phyloP scores from a whole-genome alignment of 2,329 filamentous ascomycete genomes.

The Trichoderma asperellum region DNA sequence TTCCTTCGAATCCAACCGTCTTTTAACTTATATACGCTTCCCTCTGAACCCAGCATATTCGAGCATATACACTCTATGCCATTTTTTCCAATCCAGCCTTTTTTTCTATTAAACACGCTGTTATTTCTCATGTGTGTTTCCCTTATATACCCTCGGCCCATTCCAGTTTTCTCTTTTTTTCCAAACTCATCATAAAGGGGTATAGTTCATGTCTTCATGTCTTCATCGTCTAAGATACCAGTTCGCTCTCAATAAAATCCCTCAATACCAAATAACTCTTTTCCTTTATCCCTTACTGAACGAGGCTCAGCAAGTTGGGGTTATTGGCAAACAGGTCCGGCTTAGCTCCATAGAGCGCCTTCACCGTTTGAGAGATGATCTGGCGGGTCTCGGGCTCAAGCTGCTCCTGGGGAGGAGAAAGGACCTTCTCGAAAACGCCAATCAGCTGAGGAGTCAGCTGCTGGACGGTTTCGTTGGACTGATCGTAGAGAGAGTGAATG shows the following conservation, averaged over 20 bases:
- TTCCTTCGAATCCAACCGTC: background rate
- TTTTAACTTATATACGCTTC: background rate
- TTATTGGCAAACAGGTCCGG: slow-evolving; percentile 41
- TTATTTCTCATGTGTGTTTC: background rate
- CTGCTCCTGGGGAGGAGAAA: slow-evolving; percentile 73
- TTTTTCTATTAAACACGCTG: slow-evolving; percentile 28
- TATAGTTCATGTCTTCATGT: slow-evolving; percentile 30
- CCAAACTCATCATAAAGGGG: slow-evolving; percentile 27
- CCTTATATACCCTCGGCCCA: slow-evolving; percentile 23
- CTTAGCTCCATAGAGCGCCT: slow-evolving; percentile 47
- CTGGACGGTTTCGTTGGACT: slow-evolving; percentile 70
- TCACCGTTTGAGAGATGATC: slow-evolving; percentile 67
- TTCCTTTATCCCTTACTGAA: slow-evolving; percentile 29
- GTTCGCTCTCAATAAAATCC: background rate
- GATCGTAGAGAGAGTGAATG: slow-evolving; percentile 82
- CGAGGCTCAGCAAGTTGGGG: slow-evolving; percentile 40
- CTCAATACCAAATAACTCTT: background rate
- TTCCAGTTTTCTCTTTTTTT: slow-evolving; percentile 2
- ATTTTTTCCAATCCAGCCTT: background rate
- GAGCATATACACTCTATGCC: slow-evolving; percentile 17
- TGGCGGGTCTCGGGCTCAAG: slow-evolving; percentile 71
- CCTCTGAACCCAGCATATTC: background rate
- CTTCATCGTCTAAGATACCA: slow-evolving; percentile 27
- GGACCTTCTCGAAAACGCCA: slow-evolving; percentile 72
- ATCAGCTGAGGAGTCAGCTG: slow-evolving; percentile 71